Evolutionary conservation across 23 red algal genomes (phyloP), one percentile per base, ranked within the genome.

Genomic region (Gracilaria gracilis): DNA sequence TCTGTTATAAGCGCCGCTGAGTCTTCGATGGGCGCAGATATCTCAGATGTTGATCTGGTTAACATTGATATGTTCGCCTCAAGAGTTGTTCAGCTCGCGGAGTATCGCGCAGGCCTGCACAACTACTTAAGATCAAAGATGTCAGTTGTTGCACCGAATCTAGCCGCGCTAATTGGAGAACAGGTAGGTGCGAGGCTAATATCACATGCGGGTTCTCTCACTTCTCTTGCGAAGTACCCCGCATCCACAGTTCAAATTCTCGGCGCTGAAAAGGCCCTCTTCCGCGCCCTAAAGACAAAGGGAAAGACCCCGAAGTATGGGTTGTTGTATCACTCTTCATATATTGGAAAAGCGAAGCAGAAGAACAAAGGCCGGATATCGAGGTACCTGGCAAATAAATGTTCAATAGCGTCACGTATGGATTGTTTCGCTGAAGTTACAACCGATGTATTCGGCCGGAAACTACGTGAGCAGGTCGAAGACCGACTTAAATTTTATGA

Each of bases 231-330:
- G 17, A 99, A 99, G 61, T 99, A 99, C 88, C 97, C 97, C 11
- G 97, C 97, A 12, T 95, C 91, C 34, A 99, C 97, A 7, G 97
- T 99, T 15, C 97, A 99, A 86, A 99, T 99, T 49, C 86, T 99
- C 21, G 97, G 97, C 21, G 97, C 97, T 0, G 97, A 99, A 61
- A 99, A 99, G 92, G 97, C 97, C 6, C 97, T 99, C 1, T 99
- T 99, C 50, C 94, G 97, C 14, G 97, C 97, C 47, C 79, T 99
- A 34, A 99, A 99, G 49, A 95, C 94, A 23, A 94, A 96, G 27
- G 95, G 93, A 23, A 94, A 94, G 79, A 99, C 97, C 31, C 97
- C 97, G 47, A 99, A 99, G 78, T 99, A 99, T 80, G 97, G 97
- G 46, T 67, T 96, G 40, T 69, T 95, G 9, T 96, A 93, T 53